phyloP scores from a whole-genome alignment of 2,329 filamentous ascomycete genomes.

The Diaporthe ilicicola region DNA sequence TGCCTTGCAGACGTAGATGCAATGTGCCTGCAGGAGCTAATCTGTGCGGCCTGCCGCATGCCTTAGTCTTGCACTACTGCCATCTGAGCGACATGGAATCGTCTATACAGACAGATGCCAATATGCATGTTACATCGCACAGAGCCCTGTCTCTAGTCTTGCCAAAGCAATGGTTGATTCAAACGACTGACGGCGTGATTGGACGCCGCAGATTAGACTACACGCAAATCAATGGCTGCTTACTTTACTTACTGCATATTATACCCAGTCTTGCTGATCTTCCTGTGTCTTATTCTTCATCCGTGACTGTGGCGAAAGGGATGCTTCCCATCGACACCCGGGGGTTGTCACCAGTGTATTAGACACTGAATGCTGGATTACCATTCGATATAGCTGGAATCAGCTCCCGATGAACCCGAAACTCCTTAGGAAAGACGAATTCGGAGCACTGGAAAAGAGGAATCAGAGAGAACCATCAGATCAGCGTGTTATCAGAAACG shows the following conservation, averaged over 20 bases:
- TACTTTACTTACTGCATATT: background rate
- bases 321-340: background rate
- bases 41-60: background rate
- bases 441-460: too few relatives aligned
- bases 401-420: too few relatives aligned
- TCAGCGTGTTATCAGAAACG: too few relatives aligned
- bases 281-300: background rate
- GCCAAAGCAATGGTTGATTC: conserved; percentile 16
- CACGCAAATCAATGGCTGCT: background rate
- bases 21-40: conserved; percentile 24
- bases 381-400: background rate
- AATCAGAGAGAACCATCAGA: background rate
- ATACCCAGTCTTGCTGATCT: background rate
- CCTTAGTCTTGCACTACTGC: conserved; percentile 4
- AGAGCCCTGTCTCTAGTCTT: conserved; percentile 2
- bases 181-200: background rate
- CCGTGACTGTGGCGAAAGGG: background rate
- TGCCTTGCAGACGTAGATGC: conserved; percentile 18
- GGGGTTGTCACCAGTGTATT: background rate
- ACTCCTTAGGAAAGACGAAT: background rate
- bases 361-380: background rate
- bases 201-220: background rate
- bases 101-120: conserved; percentile 5
- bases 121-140: conserved; percentile 25
- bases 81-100: background rate